Conservation (phyloP, 768 basidiomycete genomes). For the Mycena albidolilacea region DNA sequence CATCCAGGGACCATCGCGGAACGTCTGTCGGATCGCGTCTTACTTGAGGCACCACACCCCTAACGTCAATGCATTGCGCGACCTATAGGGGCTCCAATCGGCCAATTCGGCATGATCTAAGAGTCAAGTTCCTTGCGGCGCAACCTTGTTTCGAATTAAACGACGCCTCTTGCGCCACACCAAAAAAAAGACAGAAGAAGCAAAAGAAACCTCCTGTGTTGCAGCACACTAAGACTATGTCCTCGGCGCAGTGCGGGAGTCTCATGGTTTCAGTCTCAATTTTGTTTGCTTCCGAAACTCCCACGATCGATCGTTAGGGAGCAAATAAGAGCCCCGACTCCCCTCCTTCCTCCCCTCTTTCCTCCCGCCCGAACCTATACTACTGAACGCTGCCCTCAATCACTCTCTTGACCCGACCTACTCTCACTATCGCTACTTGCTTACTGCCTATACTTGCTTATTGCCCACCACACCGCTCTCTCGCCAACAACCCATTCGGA, state of each 20-base stretch:
- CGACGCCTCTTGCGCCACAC: neutral
- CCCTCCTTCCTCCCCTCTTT: slow-evolving; percentile 11
- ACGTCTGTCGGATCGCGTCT: neutral
- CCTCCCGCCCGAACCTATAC: neutral
- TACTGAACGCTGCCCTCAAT: slow-evolving; percentile 9
- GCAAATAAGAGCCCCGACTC: slow-evolving; percentile 29
- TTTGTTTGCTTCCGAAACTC: slow-evolving; percentile 23
- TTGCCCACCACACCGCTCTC: slow-evolving; percentile 7
- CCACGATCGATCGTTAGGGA: slow-evolving; percentile 31
- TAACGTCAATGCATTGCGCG: neutral
- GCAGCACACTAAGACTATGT: neutral
- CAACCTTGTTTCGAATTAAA: neutral
- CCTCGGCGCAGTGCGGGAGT: neutral
- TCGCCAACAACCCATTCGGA: slow-evolving; percentile 9
- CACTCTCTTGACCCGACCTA: neutral
- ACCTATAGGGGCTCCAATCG: neutral
- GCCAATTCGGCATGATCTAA: neutral
- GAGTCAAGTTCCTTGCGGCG: neutral
- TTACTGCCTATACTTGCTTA: neutral
- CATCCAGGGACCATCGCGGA: neutral
- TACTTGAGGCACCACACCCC: neutral
- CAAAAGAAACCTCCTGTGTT: neutral
- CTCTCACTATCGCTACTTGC: neutral
- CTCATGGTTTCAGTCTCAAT: slow-evolving; percentile 17
- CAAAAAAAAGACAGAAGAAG: neutral